These are phyloP conservation scores for Phytopythium aichiense DNA, from an alignment of 352 stramenopile genomes.

Conservation along the genomic window DNA sequence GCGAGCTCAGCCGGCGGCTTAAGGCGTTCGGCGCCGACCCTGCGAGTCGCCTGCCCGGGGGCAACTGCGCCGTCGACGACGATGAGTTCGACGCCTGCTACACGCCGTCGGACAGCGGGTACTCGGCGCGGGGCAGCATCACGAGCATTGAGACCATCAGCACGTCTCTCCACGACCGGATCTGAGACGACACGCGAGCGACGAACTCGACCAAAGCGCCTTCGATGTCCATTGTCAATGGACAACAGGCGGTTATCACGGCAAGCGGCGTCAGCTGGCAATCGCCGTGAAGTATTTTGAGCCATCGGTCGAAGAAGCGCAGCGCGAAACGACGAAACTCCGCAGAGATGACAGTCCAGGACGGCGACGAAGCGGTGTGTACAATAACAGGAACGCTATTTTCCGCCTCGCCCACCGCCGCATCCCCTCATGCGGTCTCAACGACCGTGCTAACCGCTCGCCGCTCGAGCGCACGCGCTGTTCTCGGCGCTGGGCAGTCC, in stretches of 20 bases:
- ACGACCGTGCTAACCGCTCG: background rate
- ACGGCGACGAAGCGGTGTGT: background rate
- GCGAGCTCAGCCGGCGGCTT: slow-evolving; percentile 21
- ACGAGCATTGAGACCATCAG: slow-evolving; percentile 6
- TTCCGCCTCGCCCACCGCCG: background rate
- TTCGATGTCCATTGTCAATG: background rate
- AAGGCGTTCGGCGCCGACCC: slow-evolving; percentile 22
- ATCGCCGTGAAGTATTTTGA: background rate
- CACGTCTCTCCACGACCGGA: slow-evolving; percentile 3
- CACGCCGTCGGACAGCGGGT: background rate
- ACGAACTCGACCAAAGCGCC: background rate
- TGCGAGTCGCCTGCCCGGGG: background rate
- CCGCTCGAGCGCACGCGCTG: background rate
- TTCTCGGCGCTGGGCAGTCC: background rate
- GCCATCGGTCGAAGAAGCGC: background rate
- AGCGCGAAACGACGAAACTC: background rate
- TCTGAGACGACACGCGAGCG: background rate
- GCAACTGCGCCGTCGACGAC: background rate
- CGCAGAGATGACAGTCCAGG: background rate
- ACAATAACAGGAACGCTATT: slow-evolving; percentile 1
- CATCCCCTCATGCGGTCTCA: background rate
- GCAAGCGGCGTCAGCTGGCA: background rate
- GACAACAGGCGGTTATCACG: background rate
- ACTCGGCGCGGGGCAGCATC: background rate
- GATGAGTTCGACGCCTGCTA: slow-evolving; percentile 3